Conservation (phyloP, 345 rosid species). For the Schrenkiella parvula region DNA sequence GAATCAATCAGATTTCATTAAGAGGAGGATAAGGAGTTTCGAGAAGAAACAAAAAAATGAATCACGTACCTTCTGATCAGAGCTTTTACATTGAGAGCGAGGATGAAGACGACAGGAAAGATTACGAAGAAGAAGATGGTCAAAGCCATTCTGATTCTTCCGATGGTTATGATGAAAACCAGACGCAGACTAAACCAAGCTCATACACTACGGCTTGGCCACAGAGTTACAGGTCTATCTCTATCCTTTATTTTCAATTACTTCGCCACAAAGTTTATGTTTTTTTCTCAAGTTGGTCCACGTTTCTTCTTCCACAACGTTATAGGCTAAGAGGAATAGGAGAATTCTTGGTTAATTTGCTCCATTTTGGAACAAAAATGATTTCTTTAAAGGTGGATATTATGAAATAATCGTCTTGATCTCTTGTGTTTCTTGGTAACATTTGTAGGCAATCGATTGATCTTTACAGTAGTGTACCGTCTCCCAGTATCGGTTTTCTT, state of each 20-base stretch:
- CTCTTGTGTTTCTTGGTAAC: constrained; percentile 6
- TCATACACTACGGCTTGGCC: constrained; percentile 89
- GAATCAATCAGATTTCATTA: neutral
- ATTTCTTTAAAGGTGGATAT: neutral
- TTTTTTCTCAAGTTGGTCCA: neutral
- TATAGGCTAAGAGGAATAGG: neutral
- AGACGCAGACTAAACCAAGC: constrained; percentile 43
- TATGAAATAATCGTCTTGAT: neutral
- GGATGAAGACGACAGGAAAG: constrained; percentile 65
- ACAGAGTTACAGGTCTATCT: constrained; percentile 85
- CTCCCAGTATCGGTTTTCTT: constrained; percentile 66
- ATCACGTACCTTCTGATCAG: constrained; percentile 82
- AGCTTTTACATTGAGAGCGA: constrained; percentile 89
- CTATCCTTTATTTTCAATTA: neutral
- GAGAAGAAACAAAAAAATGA: constrained; percentile 41
- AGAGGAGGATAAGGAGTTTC: neutral
- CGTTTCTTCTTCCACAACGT: neutral
- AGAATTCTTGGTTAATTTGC: neutral
- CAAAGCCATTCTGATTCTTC: constrained; percentile 60
- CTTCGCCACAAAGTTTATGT: neutral
- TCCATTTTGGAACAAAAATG: neutral
- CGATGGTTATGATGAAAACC: constrained; percentile 44
- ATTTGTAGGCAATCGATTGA: constrained; percentile 86
- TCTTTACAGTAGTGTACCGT: constrained; percentile 82
- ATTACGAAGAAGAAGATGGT: constrained; percentile 40